Base-by-base conservation (phyloP, 371 early-diverging fungal genomes). In the Circinella umbellata region DNA sequence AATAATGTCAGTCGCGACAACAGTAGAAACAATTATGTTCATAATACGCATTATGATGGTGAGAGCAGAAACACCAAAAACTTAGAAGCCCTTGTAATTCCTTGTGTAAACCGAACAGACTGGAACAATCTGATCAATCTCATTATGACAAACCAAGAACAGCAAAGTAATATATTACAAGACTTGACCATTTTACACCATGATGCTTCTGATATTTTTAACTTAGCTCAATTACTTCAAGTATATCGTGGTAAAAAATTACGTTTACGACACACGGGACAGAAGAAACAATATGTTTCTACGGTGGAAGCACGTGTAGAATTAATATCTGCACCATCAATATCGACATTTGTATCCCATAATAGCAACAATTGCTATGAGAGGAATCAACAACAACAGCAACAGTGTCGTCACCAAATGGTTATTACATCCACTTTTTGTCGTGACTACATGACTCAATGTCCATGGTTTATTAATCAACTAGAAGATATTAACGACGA, bases 181-280 rank as follows among this genome's bases (percentile, higher is more conserved):
- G 51, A 51, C 14, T 15, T 36, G 17, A 37, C 18, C 63, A 60
- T 54, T 66, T 57, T 71, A 62, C 54, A 27, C 27, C 27, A 62
- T 46, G 46, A 34, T 37, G 3, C 8, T 66, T 13, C 13, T 53
- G 27, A 42, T 48, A 47, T 9, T 42, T 47, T 63, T 20, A 18
- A 42, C 14, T 18, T 51, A 15, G 14, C 51, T 13, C 51, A n/a
- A 1, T 15, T 51, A 51, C 15, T 51, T 13, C 51, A n/a, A 17
- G 51, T 51, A 15, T 51, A 51, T 51, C 51, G 15, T 15, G 51
- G 51, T n/a, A 51, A 51, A 51, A 3, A 51, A 15, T 1, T 51
- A 51, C 51, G 15, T 14, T n/a, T 51, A 51, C 51, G 51, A 13
- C 51, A 51, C 15, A 51, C 51, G 6, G 51, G 51, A 1, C 51